Evolutionary conservation across 139 green algal genomes (phyloP).

Genomic region (Prasinococcaceae sp.): DNA sequence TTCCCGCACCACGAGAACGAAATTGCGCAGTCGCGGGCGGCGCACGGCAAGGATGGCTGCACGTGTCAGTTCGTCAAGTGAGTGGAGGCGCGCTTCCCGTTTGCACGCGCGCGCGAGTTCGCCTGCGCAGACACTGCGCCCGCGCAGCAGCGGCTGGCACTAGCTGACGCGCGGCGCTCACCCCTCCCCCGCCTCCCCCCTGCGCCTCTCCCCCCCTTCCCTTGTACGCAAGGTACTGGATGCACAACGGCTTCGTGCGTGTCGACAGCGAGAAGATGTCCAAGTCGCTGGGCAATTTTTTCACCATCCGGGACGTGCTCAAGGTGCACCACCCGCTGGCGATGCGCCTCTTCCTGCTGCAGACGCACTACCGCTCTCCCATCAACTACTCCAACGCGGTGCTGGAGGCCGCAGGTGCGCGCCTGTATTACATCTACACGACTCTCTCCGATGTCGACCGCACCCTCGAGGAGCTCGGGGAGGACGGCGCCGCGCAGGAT

Average conservation of each 20-base stretch:
- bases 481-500: background rate
- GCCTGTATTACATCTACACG: slow-evolving; percentile 83
- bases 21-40: slow-evolving; percentile 63
- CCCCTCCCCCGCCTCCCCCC: no score
- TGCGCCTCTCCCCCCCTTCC: no score
- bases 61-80: no score
- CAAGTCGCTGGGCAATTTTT: slow-evolving; percentile 96
- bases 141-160: slow-evolving; percentile 8
- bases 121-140: no score
- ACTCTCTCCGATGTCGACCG: slow-evolving; percentile 27
- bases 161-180: no score
- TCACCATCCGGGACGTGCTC: slow-evolving; percentile 80
- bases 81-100: no score
- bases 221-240: slow-evolving; percentile 61
- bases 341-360: slow-evolving; percentile 83
- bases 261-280: slow-evolving; percentile 95
- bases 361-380: slow-evolving; percentile 76
- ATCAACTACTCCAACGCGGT: slow-evolving; percentile 77
- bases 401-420: slow-evolving; percentile 69
- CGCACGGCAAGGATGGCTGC: no score
- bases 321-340: slow-evolving; percentile 62
- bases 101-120: no score
- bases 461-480: background rate
- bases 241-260: slow-evolving; percentile 92
- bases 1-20: slow-evolving; percentile 99